Base-by-base conservation (phyloP, 495 filamentous ascomycete genomes). In the Aspergillus cristatus region DNA sequence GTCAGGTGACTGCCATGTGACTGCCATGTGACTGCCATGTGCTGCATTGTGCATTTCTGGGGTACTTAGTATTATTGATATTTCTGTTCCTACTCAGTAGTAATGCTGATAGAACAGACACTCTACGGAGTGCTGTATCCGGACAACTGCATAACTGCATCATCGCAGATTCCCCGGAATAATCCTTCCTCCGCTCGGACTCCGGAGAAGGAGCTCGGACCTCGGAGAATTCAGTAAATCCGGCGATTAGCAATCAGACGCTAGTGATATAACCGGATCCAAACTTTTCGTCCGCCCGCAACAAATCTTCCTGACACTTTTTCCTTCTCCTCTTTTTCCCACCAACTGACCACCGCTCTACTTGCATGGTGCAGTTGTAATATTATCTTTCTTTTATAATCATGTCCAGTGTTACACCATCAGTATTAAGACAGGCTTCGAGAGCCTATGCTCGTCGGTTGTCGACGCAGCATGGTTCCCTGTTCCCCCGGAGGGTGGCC, bases 361-460 rank as follows among this genome's bases (percentile, higher is more conserved):
- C n/a, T 38, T 55, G 28, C 41, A 51, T 47, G 46, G 38, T 52
- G 38, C 28, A 43, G 44, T 45, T 32, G 41, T 32, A 42, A 31
- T 48, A 15, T 45, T 47, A 54, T 55, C 38, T 48, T 31, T 44
- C 8, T 24, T 24, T 24, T 24, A 4, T 8, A 45, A 58, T 49
- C 50, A 94, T 94, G 86, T 76, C 82, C 40, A 76, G 71, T 50
- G 70, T 84, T 60, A 72, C 79, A 46, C 76, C 83, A 31, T 70
- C 71, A 55, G 79, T 78, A 48, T 67, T 86, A 65, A 81, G 84
- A 67, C 83, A 88, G 70, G 82, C 80, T 34, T 82, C 85, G 37
- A 74, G 82, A 48, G 72, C 81, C 43, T 80, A 74, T 54, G 70
- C 79, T 8, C 69, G 64, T 53, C 71, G 53, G 28, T 45, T 79